Evolutionary conservation across 163 green algal species (phyloP).

Genomic region (Chlamydomonas reinhardtii): DNA sequence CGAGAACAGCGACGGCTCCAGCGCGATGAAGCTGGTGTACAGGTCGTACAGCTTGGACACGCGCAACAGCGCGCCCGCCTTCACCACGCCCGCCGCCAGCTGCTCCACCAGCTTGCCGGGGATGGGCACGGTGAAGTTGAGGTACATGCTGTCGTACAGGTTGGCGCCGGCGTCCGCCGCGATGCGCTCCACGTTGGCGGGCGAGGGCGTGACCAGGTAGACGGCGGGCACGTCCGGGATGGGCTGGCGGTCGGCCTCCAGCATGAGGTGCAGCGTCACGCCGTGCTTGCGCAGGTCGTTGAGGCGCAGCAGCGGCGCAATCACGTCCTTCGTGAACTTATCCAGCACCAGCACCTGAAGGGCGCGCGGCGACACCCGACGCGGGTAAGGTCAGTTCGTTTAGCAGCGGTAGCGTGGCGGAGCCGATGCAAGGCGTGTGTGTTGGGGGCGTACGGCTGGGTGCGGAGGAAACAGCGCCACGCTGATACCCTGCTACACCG

Average conservation of each 20-base stretch:
- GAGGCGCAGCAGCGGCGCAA: slow-evolving; percentile 94
- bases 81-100: slow-evolving; percentile 85
- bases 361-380: too few species aligned
- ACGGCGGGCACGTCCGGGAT: slow-evolving; percentile 98
- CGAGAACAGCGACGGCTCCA: slow-evolving; percentile 93
- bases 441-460: too few species aligned
- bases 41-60: slow-evolving; percentile 82
- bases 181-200: slow-evolving; percentile 83
- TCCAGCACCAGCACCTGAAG: slow-evolving; percentile 92
- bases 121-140: slow-evolving; percentile 93
- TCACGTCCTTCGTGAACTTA: slow-evolving; percentile 87
- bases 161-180: slow-evolving; percentile 74
- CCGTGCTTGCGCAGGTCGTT: slow-evolving; percentile 93
- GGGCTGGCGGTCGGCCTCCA: slow-evolving; percentile 92
- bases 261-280: slow-evolving; percentile 95
- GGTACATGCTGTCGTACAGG: slow-evolving; percentile 93
- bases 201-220: slow-evolving; percentile 91
- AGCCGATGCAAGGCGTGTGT: too few species aligned
- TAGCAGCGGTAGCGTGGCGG: too few species aligned
- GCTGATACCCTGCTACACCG: too few species aligned
- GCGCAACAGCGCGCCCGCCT: slow-evolving; percentile 56
- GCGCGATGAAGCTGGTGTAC: slow-evolving; percentile 91
- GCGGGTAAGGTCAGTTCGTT: too few species aligned
- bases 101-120: slow-evolving; percentile 87
- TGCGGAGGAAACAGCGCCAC: too few species aligned